Evolutionary conservation across 2,329 filamentous ascomycete species (phyloP), one percentile per base, ranked within the genome.

Genomic region (Ilyonectria destructans): DNA sequence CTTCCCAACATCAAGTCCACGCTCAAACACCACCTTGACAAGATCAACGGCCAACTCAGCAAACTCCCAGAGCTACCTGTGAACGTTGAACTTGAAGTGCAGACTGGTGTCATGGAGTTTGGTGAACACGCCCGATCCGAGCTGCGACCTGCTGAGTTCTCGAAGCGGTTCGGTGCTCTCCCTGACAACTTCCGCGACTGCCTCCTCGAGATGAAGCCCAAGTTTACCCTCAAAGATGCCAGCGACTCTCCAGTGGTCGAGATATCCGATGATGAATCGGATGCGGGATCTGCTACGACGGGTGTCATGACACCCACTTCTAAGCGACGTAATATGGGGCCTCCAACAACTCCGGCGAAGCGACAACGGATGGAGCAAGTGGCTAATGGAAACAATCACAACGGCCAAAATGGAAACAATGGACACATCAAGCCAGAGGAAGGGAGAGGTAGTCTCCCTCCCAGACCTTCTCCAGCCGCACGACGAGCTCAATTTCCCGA

Each of bases 11-110:
- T 91, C 79, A 81, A 88, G 67, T 80, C 81, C 1, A 90, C 90
- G 55, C 82, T 89, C 0, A 81, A 86, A 4, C 71, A 74, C 0
- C 83, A 88, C 6, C 84, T 92, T 0, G 69, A 79, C 0, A 77
- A 83, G 0, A 88, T 95, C 2, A 83, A 89, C 1, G 72, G 75
- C 0, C 82, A 92, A 63, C 84, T 97, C 0, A 70, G 77, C 0
- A 81, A 80, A 0, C 85, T 95, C 0, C 93, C 93, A 0, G 91
- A 93, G 43, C 87, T 93, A 0, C 91, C 92, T 0, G 80, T 83
- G 0, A 93, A 94, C 49, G 88, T 94, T 0, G 87, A 90, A n/a
- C 83, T 90, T 0, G 88, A 90, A 10, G 86, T 97, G 0, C 86
- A 86, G 21, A 86, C 86, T 2, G 88, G 89, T 12, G 77, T 96